These are phyloP conservation scores for Chrysosporium queenslandicum DNA, from an alignment of 2,329 filamentous ascomycete species.

Conservation along the genomic window DNA sequence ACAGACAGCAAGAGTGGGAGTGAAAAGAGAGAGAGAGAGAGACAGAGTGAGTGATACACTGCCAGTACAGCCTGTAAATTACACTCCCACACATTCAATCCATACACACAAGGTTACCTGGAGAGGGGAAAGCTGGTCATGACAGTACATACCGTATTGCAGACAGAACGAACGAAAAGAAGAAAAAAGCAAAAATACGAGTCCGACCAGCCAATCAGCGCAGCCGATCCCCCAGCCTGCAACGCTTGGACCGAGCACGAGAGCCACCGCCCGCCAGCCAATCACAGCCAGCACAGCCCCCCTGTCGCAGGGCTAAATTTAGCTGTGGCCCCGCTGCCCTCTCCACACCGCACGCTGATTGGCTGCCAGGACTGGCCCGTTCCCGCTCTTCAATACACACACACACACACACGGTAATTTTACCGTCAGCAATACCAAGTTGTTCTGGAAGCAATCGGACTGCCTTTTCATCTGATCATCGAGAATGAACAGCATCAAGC, in stretches of 20 bases:
- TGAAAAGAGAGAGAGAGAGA: too few relatives aligned
- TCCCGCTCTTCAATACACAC: too few relatives aligned
- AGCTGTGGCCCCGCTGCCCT: not conserved
- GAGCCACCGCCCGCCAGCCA: too few relatives aligned
- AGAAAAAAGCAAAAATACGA: not conserved
- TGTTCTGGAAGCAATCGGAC: not conserved
- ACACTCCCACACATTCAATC: too few relatives aligned
- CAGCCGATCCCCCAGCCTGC: not conserved
- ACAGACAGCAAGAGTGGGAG: not conserved
- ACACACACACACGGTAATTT: too few relatives aligned
- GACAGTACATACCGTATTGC: too few relatives aligned
- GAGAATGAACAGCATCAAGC: not conserved
- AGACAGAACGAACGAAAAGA: not conserved
- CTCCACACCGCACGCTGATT: not conserved
- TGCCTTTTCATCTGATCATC: not conserved
- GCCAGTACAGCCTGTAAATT: not conserved
- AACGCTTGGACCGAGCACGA: not conserved
- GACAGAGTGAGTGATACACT: not conserved
- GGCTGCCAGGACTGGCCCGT: not conserved
- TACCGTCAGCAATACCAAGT: too few relatives aligned
- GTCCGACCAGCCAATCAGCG: not conserved
- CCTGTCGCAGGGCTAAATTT: not conserved
- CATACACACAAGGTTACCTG: too few relatives aligned
- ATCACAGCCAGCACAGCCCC: not conserved
- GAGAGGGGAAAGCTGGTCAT: too few relatives aligned